Base-by-base conservation (phyloP, 352 stramenopile species). In the Paralagenidium karlingii region DNA sequence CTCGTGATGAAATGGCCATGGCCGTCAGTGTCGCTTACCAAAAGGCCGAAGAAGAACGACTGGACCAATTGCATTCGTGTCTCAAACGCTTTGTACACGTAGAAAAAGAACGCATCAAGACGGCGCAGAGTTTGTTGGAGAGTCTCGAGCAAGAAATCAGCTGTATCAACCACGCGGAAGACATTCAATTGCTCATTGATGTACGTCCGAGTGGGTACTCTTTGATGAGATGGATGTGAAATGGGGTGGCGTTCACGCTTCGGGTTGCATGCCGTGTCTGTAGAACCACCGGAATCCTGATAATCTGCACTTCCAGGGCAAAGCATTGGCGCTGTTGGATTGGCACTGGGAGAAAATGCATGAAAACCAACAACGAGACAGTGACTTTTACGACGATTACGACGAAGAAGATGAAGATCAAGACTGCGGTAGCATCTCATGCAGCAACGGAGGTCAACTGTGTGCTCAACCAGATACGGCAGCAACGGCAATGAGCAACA, bases 1-100 rank as follows among this genome's bases (percentile, higher is more conserved):
- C 77, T n/a, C 59, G 77, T 9, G 77, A 91, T 37, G 77, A 91
- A 51, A 91, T 91, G 77, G 73, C 67, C n/a, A 91, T 91, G 77
- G 77, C 77, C 25, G 74, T 91, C 24, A 88, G 74, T 51, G 74
- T 88, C 20, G 77, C 77, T 31, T 88, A 91, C 45, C 77, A 91
- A 32, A 81, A 79, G 39, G 74, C 73, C 2, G 77, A 91, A 44
- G 77, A 91, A 50, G 77, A 91, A 44, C 58, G 77, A 4, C 49
- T 85, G 9, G 77, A 91, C 33, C 77, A 88, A 27, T 58, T 91
- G 8, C 63, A 68, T 38, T 62, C 67, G 22, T 83, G 77, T 29
- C 50, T 91, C 20, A 55, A 67, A 38, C 60, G 74, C 3, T 88
- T 86, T 43, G 20, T 83, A 11, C 67, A 82, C 38, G 70, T 87